A percentile compares a stretch with the other conserved stretches of the same genome.
phyloP scores from a whole-genome alignment of 164 flowering plant genomes.

The Sextonia rubra region DNA sequence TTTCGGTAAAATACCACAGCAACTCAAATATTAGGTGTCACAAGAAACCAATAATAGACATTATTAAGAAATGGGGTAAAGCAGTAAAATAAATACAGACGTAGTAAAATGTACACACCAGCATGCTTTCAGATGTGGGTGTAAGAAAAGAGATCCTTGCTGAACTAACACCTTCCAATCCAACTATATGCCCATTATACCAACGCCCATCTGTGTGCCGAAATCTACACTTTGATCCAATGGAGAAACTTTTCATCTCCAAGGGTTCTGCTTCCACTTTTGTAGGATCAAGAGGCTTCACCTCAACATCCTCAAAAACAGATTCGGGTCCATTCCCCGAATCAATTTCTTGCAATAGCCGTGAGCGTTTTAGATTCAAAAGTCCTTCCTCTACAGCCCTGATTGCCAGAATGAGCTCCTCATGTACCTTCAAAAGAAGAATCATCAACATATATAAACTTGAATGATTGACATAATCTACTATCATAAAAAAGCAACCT shows the following conservation, averaged over 20 bases:
- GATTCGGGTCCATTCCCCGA: constrained; percentile 12
- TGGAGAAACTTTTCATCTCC: constrained; percentile 33
- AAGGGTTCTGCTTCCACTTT: constrained; percentile 48
- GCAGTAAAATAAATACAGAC: neutral
- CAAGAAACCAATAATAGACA: neutral
- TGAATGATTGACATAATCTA: constrained; percentile 1
- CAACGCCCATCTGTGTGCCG: constrained; percentile 86
- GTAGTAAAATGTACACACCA: constrained; percentile 47
- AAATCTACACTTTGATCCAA: constrained; percentile 90
- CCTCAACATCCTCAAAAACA: constrained; percentile 34
- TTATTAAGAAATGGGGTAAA: neutral
- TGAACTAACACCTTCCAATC: constrained; percentile 39
- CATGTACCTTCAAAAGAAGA: constrained; percentile 51
- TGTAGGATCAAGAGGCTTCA: constrained; percentile 42
- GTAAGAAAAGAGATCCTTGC: constrained; percentile 80
- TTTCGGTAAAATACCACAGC: neutral
- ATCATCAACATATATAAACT: constrained; percentile 13
- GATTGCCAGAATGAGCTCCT: constrained; percentile 76
- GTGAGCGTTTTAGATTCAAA: constrained; percentile 67
- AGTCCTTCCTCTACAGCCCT: constrained; percentile 86
- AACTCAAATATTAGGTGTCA: neutral
- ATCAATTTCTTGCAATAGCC: constrained; percentile 69
- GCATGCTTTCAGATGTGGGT: constrained; percentile 83
- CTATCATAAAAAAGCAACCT: neutral
- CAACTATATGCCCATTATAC: constrained; percentile 73